These are phyloP conservation scores for Ogataea degrootiae DNA, from an alignment of 805 yeast species.

Conservation along the genomic window DNA sequence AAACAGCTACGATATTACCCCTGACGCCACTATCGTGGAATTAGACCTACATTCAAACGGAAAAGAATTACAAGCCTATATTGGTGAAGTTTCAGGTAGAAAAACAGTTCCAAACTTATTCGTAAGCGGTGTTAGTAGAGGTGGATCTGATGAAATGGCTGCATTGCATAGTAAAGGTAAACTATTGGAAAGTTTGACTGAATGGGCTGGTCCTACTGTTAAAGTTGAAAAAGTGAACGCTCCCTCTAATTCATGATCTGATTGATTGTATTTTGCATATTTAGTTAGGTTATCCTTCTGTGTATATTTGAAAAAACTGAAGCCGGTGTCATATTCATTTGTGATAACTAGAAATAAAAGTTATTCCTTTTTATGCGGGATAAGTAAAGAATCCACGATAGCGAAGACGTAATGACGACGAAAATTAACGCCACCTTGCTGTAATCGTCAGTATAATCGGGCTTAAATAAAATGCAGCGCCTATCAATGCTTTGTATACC, in stretches of 20 bases:
- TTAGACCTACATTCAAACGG: slow-evolving; percentile 80
- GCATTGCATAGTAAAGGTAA: slow-evolving; percentile 53
- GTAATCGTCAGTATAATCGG: too few relatives aligned
- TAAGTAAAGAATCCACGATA: too few relatives aligned
- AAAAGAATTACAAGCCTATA: slow-evolving; percentile 63
- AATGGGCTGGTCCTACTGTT: slow-evolving; percentile 60
- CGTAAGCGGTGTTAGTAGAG: slow-evolving; percentile 69
- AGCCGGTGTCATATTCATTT: too few relatives aligned
- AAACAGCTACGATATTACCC: slow-evolving; percentile 63
- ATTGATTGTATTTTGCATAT: not conserved
- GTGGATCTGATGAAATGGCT: slow-evolving; percentile 83
- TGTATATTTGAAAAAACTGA: too few relatives aligned
- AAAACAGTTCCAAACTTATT: slow-evolving; percentile 87
- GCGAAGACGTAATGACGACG: too few relatives aligned
- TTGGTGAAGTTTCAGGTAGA: slow-evolving; percentile 68
- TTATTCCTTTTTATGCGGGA: too few relatives aligned
- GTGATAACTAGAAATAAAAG: too few relatives aligned
- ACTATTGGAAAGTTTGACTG: slow-evolving; percentile 45
- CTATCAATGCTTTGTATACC: too few relatives aligned
- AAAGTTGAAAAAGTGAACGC: slow-evolving; percentile 46
- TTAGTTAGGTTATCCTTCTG: not conserved
- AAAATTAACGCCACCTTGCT: too few relatives aligned
- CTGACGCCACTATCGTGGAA: slow-evolving; percentile 71
- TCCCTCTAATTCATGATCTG: slow-evolving; percentile 46
- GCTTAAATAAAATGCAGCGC: too few relatives aligned